Conservation (phyloP, 345 rosid species). For the Brassica carinata region DNA sequence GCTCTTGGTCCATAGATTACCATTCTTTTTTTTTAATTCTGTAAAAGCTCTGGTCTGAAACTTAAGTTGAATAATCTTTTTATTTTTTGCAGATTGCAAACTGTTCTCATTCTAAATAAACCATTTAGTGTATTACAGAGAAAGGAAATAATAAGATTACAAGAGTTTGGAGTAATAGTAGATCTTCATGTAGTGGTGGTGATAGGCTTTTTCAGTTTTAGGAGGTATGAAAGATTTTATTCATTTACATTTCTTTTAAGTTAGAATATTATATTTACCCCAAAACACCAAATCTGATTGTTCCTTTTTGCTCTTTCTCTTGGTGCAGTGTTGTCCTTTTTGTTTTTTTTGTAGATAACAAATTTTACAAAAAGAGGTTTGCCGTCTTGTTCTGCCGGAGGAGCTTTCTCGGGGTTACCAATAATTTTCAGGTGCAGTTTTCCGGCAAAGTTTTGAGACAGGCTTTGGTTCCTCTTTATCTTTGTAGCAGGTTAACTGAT, state of each 20-base stretch:
- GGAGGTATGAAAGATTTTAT: neutral
- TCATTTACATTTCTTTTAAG: neutral
- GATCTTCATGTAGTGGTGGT: neutral
- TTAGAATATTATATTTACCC: neutral
- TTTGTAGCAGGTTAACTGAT: neutral
- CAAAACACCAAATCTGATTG: neutral
- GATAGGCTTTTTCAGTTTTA: neutral
- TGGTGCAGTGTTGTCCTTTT: neutral
- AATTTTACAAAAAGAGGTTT: neutral
- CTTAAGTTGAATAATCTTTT: neutral
- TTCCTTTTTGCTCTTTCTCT: neutral
- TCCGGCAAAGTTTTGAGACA: neutral
- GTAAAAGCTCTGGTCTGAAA: neutral
- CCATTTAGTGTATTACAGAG: neutral
- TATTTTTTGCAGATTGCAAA: neutral
- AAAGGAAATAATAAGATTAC: neutral
- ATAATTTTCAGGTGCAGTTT: neutral
- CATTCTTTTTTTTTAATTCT: neutral
- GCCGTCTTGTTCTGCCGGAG: neutral
- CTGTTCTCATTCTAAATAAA: neutral
- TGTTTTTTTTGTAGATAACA: neutral
- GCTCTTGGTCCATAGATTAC: neutral
- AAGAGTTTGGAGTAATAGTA: neutral
- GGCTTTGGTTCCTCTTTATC: neutral
- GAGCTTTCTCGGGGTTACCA: neutral